Base-by-base conservation (phyloP, 495 filamentous ascomycete species). In the Penicillium samsonianum region DNA sequence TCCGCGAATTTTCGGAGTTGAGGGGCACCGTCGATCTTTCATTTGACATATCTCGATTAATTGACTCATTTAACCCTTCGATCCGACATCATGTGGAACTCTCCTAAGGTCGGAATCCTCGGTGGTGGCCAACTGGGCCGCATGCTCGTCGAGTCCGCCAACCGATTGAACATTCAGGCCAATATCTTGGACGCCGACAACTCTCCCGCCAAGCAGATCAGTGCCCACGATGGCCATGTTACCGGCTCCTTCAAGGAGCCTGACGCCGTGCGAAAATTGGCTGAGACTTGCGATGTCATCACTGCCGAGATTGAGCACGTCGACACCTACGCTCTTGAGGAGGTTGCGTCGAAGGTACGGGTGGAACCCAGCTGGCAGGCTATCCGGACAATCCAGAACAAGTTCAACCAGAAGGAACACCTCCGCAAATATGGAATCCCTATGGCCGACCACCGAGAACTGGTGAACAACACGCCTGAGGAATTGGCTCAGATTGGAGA, bases 261-360 rank as follows among this genome's bases (percentile, higher is more conserved):
- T 2, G 82, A 83, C 25, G 86, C 87, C 30, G 88, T 98, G 58
- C 85, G 84, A 16, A 75, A 90, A 67, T 80, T 98, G 9, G 91
- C 95, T 6, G 76, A 82, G 37, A 69, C 80, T 7, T 94, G 88
- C 62, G 91, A 96, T 68, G 82, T 96, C 14, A 72, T 98, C 30
- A 97, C 95, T 8, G 88, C 94, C n/a, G 94, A 98, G 70, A 98
- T 98, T 60, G 94, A 98, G 74, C 94, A 98, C 77, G 92, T 98
- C 53, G 86, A 98, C 63, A 96, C 93, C 42, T 77, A 91, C 47
- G 89, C 92, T n/a, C 80, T 98, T 30, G 90, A 96, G 69, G 88
- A 96, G 57, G 82, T 96, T 42, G 84, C 86, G 14, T 76, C 88
- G 41, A 70, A 81, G 52, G 74, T 78, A 38, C 72, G 73, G 33